Base-by-base conservation (phyloP, 169 alveolate species). In the Plasmodium vivax region DNA sequence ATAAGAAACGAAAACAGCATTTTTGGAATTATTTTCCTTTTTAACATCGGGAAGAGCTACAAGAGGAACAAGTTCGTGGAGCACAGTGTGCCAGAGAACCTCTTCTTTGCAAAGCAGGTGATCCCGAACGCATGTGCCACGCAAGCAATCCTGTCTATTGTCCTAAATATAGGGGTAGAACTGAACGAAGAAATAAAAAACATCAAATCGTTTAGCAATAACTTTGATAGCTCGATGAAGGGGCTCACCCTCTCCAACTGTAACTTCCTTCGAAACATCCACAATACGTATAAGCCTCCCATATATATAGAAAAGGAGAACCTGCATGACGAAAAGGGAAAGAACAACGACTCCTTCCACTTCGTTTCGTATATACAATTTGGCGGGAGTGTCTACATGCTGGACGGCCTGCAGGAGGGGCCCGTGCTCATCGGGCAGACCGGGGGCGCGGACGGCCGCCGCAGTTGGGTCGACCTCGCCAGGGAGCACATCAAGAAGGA, bases 61-160 rank as follows among this genome's bases (percentile, higher is more conserved):
- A 97, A 96, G 27, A 85, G 32, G 16, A 77, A 85, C 19, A 85
- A 56, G 62, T 85, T 74, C 62, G 62, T 75, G n/a, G 82, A 85
- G 27, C 93, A 85, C 80, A 12, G 38, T 16, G 51, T 85, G 0
- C 93, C 93, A 19, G 93, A 85, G 7, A 98, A 96, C 72, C 95
- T 98, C 74, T 98, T 98, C 94, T 98, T 97, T 95, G 99, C 99
- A 12, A 97, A 97, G 45, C 97, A 98, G 95, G 99, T 97, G 27
- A 96, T 98, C 56, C 95, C 96, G 32, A 98, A 98, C 95, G 99
- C 99, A 41, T 98, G 99, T 92, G 99, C 99, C 16, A 98, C 99
- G 5, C 96, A 98, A 91, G 99, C 99, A 8, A 96, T 98, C 83
- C 94, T 98, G 27, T 96, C 99, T 1, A 95, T 98, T 2, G 92